Evolutionary conservation across 176 grass and related monocot genomes (phyloP), one percentile per base, ranked within the genome.

Genomic region (Oryza officinalis): DNA sequence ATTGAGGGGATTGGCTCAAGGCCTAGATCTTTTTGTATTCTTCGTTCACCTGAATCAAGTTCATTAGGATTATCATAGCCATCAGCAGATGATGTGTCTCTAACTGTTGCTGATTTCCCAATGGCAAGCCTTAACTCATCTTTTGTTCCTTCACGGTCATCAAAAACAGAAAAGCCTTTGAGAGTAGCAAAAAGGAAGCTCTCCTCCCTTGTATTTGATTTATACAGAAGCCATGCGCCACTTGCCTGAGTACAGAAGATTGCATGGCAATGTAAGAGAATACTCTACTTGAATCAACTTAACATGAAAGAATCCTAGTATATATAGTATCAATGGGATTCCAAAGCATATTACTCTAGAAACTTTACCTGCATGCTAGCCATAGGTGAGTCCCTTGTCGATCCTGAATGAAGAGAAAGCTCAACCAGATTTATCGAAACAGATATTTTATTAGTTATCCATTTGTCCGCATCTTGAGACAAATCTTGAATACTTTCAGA

Each of bases 71-170:
- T 78, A 85, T 86, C 87, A 89, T 47, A 67, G 63, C 71, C 87
- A 88, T 86, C 75, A 71, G 35, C n/a, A 52, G 76, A 85, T 85
- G 87, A 88, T 80, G 85, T 91, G 37, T 89, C 77, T 57, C 85
- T 86, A 72, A 95, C 86, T 74, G 86, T 88, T 72, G 84, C 68
- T 46, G 89, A 93, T 69, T 98, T 98, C 76, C 96, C 96, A 79
- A 98, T 98, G 68, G 93, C 96, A 88, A 98, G 93, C 89, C 91
- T 88, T 72, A 98, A 90, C 79, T 95, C 93, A 84, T 98, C 96
- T 84, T 86, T 98, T 5, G 93, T 95, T 81, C 96, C 96, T 98
- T 98, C 96, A 72, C 96, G 93, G 26, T 98, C 93, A 92, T 98
- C 96, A 74, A 92, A 90, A 80, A 98, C 87, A 77, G 93, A 98